Evolutionary conservation across 1,139 yeast species (phyloP), one percentile per base, ranked within the genome.

Genomic region (Yamadazyma pseudoaaseri): DNA sequence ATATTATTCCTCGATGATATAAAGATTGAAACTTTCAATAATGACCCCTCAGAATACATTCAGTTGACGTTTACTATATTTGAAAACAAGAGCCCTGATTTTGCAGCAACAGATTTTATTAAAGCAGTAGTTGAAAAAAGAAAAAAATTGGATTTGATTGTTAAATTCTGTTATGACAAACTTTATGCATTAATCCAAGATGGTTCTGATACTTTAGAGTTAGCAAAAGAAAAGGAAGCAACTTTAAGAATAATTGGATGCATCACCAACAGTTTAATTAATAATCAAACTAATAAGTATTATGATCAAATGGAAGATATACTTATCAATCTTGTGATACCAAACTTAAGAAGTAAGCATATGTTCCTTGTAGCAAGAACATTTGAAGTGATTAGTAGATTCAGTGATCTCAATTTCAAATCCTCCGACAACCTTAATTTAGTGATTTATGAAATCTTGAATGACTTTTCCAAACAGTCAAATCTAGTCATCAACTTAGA

Each of bases 11-110:
- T 95, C 8, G 70, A 75, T 14, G 85, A 84, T 39, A 76, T 73
- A 9, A 78, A 77, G 16, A 64, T 89, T 40, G 95, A 86, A 43
- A 61, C 78, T 22, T 90, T 86, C 61, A 96, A 89, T 42, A 78
- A 75, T 41, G 97, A 92, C 52, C 97, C 97, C 5, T 85, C 79
- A 38, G 97, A 90, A 56, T 92, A 89, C 54, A 85, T 92, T 43
- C 90, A 86, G 57, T 72, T 83, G 46, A 78, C 80, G 38, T 71
- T 87, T 51, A 95, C 87, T 53, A 22, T 33, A 8, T 62, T 76
- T 22, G 21, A 30, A 14, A 65, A 62, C 27, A 65, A 71, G 39
- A 69, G 81, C 10, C 83, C 87, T n/a, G 87, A 82, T 52, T 62
- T 73, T 32, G 86, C 89, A 2, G 83, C 87, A 1, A 61, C 79